These are phyloP conservation scores for Microthlaspi erraticum DNA, from an alignment of 345 rosid species.

Conservation along the genomic window DNA sequence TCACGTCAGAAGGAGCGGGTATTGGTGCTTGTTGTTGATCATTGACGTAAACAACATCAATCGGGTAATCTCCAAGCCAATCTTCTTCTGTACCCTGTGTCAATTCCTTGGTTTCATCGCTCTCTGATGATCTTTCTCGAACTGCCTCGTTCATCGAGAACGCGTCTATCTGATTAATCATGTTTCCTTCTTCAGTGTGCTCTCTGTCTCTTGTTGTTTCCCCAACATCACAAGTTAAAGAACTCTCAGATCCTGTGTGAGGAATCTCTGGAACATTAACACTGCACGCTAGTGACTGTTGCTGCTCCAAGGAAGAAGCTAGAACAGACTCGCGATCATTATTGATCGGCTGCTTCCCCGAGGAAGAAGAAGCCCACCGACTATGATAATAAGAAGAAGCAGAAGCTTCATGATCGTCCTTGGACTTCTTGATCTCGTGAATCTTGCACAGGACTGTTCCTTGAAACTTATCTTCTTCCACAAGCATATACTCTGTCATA, in stretches of 20 bases:
- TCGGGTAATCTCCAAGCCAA: neutral
- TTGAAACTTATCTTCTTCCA: neutral
- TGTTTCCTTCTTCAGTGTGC: neutral
- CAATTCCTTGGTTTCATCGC: neutral
- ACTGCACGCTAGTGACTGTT: neutral
- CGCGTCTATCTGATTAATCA: neutral
- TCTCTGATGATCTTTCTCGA: neutral
- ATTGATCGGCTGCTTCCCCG: neutral
- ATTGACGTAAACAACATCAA: neutral
- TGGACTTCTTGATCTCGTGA: neutral
- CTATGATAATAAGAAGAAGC: too few species aligned
- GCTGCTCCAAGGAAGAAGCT: neutral
- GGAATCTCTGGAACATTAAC: neutral
- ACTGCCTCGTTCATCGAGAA: neutral
- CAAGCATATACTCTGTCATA: constrained; percentile 1
- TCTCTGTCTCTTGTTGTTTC: neutral
- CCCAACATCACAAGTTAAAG: neutral
- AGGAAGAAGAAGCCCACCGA: neutral
- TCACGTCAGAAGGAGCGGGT: neutral
- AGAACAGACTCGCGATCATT: neutral
- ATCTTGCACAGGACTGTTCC: constrained; percentile 2
- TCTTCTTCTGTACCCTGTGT: neutral
- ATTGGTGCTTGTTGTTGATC: neutral
- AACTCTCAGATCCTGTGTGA: neutral
- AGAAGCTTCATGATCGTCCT: neutral